These are phyloP conservation scores for Filobasidium floriforme DNA, from an alignment of 768 basidiomycete genomes.

Conservation along the genomic window DNA sequence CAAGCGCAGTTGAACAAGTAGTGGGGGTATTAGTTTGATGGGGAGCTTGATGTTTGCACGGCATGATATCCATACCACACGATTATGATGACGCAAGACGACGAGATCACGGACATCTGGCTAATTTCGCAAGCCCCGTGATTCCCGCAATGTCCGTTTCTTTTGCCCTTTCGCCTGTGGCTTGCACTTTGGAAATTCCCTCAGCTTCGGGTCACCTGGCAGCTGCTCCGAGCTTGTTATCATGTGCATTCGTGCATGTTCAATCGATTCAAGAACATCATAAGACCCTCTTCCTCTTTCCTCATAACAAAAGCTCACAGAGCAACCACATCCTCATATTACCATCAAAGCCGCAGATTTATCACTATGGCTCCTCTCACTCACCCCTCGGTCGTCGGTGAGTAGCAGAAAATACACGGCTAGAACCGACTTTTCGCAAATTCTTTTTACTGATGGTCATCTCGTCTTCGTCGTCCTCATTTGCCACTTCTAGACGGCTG, in stretches of 20 bases:
- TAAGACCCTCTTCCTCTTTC: not conserved
- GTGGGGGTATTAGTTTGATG: too few species aligned
- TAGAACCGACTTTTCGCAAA: not conserved
- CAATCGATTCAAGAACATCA: not conserved
- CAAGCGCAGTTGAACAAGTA: too few species aligned
- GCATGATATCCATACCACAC: too few species aligned
- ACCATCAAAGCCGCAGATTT: not conserved
- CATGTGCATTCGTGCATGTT: not conserved
- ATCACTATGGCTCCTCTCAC: slow-evolving; percentile 37
- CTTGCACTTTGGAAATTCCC: too few species aligned
- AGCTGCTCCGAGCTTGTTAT: too few species aligned
- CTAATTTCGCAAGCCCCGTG: too few species aligned
- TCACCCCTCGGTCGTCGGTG: slow-evolving; percentile 45
- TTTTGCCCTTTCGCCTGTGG: too few species aligned
- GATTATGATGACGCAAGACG: too few species aligned
- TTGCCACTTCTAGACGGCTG: slow-evolving; percentile 61
- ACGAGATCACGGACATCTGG: too few species aligned
- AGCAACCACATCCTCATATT: not conserved
- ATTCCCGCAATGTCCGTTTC: too few species aligned
- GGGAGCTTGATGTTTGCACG: too few species aligned
- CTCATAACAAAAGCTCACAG: not conserved
- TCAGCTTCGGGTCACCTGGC: too few species aligned
- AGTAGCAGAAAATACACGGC: slow-evolving; percentile 15
- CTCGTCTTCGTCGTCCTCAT: not conserved
- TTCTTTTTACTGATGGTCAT: not conserved